Percentiles rank a stretch among this genome's conserved stretches.
phyloP scores from a whole-genome alignment of 257 asterid genomes.

The Nicotiana tabacum region DNA sequence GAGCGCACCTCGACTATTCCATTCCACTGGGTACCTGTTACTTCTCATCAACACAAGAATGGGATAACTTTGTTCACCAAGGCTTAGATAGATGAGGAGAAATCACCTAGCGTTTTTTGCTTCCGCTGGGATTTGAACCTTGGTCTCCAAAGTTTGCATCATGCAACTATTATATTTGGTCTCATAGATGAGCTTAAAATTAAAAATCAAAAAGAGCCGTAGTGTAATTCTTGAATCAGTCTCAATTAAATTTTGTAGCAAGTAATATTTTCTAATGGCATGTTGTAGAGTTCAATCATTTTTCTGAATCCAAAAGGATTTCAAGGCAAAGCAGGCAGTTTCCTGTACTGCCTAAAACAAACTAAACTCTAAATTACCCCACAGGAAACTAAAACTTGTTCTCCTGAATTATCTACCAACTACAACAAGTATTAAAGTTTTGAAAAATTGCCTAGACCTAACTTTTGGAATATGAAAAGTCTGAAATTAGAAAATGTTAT shows the following conservation, averaged over 20 bases:
- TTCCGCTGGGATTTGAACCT: neutral
- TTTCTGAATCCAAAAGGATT: neutral
- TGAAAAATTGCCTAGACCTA: neutral
- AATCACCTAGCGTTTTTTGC: neutral
- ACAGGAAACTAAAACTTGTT: neutral
- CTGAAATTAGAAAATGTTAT: neutral
- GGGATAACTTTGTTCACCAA: no score
- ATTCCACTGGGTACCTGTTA: no score
- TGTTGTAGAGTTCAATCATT: neutral
- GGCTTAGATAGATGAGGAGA: neutral
- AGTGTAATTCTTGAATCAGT: neutral
- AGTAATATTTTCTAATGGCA: neutral
- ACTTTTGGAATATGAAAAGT: neutral
- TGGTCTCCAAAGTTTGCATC: neutral
- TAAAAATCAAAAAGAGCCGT: neutral
- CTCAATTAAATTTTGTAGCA: neutral
- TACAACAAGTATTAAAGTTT: neutral
- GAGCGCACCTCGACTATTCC: no score
- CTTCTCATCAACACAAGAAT: no score
- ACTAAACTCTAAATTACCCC: neutral
- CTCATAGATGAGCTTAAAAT: neutral
- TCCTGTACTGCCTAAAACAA: neutral
- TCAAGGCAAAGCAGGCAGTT: neutral
- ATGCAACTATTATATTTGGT: neutral
- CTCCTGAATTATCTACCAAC: neutral